These are phyloP conservation scores for Fusarium poae DNA, from an alignment of 2,329 filamentous ascomycete species.

Conservation along the genomic window DNA sequence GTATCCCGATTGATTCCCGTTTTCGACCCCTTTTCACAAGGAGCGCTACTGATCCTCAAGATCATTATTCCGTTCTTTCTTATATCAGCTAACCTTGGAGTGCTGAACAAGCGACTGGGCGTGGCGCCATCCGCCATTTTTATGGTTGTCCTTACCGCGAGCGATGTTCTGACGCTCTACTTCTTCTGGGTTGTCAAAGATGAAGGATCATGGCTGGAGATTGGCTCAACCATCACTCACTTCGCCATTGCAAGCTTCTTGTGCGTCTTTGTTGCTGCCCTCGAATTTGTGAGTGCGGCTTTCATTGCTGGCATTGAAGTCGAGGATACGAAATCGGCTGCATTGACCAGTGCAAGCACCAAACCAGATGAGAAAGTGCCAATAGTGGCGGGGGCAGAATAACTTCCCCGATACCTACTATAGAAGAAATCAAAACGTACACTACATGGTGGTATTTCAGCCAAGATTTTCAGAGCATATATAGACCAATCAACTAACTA, in stretches of 20 bases:
- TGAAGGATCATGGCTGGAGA: conserved; percentile 97
- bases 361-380: conserved; percentile 37
- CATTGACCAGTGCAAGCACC: conserved; percentile 13
- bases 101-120: conserved; percentile 85
- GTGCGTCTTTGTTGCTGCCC: conserved; percentile 88
- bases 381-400: conserved; percentile 13
- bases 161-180: conserved; percentile 90
- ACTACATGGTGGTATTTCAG: conserved; percentile 8
- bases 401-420: background rate
- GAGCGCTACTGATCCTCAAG: conserved; percentile 87
- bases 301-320: conserved; percentile 87
- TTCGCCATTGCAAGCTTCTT: conserved; percentile 92
- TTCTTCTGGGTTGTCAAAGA: conserved; percentile 99
- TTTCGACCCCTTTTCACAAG: conserved; percentile 94
- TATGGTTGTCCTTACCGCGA: conserved; percentile 93
- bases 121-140: conserved; percentile 91
- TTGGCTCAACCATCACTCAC: conserved; percentile 95
- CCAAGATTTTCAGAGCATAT: background rate
- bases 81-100: conserved; percentile 92
- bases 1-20: conserved; percentile 89
- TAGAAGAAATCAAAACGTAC: conserved; percentile 7
- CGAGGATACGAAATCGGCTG: conserved; percentile 47
- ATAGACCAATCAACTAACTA: background rate
- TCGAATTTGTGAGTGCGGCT: conserved; percentile 87
- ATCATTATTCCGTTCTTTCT: conserved; percentile 93